Base-by-base conservation (phyloP, 2,329 filamentous ascomycete genomes). In the Thyridium curvatum region DNA sequence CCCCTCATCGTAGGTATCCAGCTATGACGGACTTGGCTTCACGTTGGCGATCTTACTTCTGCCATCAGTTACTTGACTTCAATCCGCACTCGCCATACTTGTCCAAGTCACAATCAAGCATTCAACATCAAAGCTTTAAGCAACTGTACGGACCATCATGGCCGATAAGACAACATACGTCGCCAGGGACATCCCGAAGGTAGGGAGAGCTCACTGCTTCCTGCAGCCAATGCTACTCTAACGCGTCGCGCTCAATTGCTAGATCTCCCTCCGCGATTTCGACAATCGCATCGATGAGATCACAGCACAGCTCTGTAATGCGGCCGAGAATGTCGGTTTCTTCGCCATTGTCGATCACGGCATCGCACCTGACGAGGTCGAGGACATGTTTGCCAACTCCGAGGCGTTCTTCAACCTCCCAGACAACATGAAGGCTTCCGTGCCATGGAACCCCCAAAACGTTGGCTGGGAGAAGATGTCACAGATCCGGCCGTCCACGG, bases 271-370 rank as follows among this genome's bases (percentile, higher is more conserved):
- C 12, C 61, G 57, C 34, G 59, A 77, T 51, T 79, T 77, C 47
- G 60, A 68, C 21, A 47, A 51, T n/a, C 68, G 75, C 33, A 65
- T 75, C 46, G 65, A 72, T 38, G 62, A 71, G 32, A 78, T 80
- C 46, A 76, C 73, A 0, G 39, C 52, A 1, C 54, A 78, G 44
- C 61, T 79, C 8, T 59, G 73, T 44, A 42, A 66, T 28, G 74
- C 76, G 4, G 71, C 76, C 0, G 72, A 78, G 46, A 74, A 73
- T 7, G 69, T 71, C 30, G 75, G 76, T 8, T 79, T 80, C 62
- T 80, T 80, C 55, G 69, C 64, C 17, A 47, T 79, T 3, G 57
- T 68, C 15, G 65, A 78, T 47, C 74, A 78, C 41, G 51, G 62
- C 55, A 42, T 61, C 42, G 32, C 57, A 5, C 37, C 58, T 21